Percentiles rank a stretch among this genome's conserved stretches.
These are phyloP conservation scores for Ramaria sp. DNA, from an alignment of 768 basidiomycete species.

Conservation along the genomic window DNA sequence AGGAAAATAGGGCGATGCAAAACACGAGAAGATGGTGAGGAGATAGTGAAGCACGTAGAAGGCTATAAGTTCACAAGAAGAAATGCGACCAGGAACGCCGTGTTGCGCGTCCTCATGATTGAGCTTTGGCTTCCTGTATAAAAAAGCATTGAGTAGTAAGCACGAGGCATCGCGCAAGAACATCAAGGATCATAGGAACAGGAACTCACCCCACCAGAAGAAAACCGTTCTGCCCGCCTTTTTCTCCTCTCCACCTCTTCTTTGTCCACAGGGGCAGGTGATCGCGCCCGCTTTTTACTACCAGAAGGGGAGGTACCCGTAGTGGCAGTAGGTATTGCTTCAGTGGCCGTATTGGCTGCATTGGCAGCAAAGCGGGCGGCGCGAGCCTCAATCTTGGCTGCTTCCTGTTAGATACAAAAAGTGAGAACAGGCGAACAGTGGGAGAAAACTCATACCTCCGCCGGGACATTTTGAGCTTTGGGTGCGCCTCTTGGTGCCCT, in stretches of 20 bases:
- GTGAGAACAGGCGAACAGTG: neutral
- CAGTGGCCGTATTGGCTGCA: no score
- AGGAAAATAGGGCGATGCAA: neutral
- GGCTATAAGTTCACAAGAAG: neutral
- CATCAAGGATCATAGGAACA: no score
- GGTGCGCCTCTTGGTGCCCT: constrained; percentile 16
- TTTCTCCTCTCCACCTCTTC: constrained; percentile 48
- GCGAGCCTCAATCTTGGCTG: constrained; percentile 40
- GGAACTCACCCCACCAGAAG: constrained; percentile 8
- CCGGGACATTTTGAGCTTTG: constrained; percentile 3
- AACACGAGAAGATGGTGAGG: neutral
- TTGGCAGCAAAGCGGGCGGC: constrained; percentile 40
- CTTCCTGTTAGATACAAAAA: constrained; percentile 25
- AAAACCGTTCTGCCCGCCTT: constrained; percentile 58
- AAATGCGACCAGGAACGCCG: neutral
- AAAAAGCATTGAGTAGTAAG: no score
- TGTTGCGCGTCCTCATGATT: neutral
- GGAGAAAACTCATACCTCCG: constrained; percentile 17
- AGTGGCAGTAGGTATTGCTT: no score
- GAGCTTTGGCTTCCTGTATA: neutral
- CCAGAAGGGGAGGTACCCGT: neutral
- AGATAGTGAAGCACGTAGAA: no score
- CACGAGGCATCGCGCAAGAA: no score
- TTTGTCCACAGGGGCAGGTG: constrained; percentile 34
- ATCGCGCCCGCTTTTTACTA: constrained; percentile 20